Conservation (phyloP, 2,329 filamentous ascomycete genomes). For the Penicillium brevicompactum region DNA sequence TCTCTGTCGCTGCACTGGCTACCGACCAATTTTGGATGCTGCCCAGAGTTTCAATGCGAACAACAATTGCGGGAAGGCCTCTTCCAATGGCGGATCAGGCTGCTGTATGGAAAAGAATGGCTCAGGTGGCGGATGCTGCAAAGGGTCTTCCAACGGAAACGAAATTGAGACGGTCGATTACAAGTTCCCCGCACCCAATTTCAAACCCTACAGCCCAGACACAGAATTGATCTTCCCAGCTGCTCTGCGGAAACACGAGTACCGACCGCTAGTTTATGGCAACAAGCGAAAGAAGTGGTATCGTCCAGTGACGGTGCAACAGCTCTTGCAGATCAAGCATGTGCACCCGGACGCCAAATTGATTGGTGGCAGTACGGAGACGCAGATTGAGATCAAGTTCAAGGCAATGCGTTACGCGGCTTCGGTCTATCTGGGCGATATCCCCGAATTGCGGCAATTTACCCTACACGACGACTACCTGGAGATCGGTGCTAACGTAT, state of each 20-base stretch:
- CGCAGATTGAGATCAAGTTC: conserved; percentile 98
- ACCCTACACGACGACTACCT: conserved; percentile 75
- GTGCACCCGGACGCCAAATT: conserved; percentile 85
- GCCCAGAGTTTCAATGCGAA: conserved; percentile 73
- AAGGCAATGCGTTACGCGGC: conserved; percentile 88
- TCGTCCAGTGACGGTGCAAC: conserved; percentile 79
- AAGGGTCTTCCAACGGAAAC: conserved; percentile 52
- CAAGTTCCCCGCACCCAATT: conserved; percentile 80
- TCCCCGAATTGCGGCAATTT: conserved; percentile 83
- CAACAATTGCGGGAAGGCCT: conserved; percentile 61
- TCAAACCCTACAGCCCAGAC: conserved; percentile 91
- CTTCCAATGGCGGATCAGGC: conserved; percentile 61
- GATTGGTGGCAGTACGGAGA: conserved; percentile 94
- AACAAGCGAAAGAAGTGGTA: conserved; percentile 96
- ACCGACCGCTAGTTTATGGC: conserved; percentile 81
- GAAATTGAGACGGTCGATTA: conserved; percentile 43
- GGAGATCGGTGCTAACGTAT: conserved; percentile 92
- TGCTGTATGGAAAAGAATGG: conserved; percentile 73
- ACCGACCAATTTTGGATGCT: conserved; percentile 89
- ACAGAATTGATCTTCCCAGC: conserved; percentile 96
- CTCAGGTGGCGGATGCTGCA: conserved; percentile 66
- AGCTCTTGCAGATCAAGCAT: conserved; percentile 89
- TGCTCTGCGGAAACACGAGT: conserved; percentile 76
- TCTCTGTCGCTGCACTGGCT: conserved; percentile 91
- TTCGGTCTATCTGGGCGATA: conserved; percentile 91